Percentiles rank a stretch among this genome's conserved stretches.
phyloP scores from a whole-genome alignment of 768 basidiomycete genomes.

The Xerocomellus intermedius region DNA sequence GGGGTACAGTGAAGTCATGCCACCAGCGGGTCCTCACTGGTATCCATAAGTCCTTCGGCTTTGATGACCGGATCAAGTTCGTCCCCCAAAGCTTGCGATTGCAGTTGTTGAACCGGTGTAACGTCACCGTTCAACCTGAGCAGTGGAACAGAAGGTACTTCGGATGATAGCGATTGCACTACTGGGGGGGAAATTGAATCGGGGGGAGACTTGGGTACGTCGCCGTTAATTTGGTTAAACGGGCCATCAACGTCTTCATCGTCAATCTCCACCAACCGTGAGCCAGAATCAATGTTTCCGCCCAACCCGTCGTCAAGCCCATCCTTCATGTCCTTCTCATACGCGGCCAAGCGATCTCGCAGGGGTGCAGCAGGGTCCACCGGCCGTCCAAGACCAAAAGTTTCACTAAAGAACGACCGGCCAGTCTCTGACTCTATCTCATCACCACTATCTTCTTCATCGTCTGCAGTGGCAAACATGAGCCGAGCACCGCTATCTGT shows the following conservation, averaged over 20 bases:
- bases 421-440: conserved; percentile 37
- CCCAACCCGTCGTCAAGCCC: conserved; percentile 28
- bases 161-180: conserved; percentile 34
- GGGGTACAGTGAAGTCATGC: conserved; percentile 21
- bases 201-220: conserved; percentile 31
- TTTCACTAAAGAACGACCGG: conserved; percentile 50
- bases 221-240: conserved; percentile 34
- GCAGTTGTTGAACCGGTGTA: conserved; percentile 47
- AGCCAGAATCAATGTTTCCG: conserved; percentile 17
- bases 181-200: conserved; percentile 21
- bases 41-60: conserved; percentile 64
- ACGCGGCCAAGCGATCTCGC: conserved; percentile 61
- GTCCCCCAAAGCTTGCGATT: conserved; percentile 52
- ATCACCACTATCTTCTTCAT: conserved; percentile 58
- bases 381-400: conserved; percentile 44
- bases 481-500: conserved; percentile 44
- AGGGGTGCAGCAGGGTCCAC: conserved; percentile 55
- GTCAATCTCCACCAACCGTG: conserved; percentile 32
- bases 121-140: conserved; percentile 47
- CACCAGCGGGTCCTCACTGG: conserved; percentile 59
- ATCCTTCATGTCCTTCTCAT: conserved; percentile 50
- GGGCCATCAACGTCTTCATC: conserved; percentile 33
- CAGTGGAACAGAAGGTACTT: conserved; percentile 47
- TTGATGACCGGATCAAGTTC: conserved; percentile 50
- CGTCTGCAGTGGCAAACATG: conserved; percentile 63